Base-by-base conservation (phyloP, 2,329 filamentous ascomycete species). In the Cercospora citrullina region DNA sequence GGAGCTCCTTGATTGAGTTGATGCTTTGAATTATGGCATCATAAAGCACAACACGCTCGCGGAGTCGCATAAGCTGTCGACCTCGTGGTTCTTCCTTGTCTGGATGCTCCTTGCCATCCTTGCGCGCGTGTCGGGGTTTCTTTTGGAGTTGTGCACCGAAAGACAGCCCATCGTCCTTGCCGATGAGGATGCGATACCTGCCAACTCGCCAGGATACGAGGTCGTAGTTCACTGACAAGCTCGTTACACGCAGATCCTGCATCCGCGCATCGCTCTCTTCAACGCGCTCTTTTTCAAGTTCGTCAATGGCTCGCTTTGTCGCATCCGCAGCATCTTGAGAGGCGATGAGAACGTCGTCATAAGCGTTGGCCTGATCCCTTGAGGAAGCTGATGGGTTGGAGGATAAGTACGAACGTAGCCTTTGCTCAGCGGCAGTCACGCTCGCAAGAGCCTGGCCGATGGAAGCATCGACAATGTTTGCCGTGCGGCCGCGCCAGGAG, bases 171-270 rank as follows among this genome's bases (percentile, higher is more conserved):
- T 98, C 94, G 64, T 91, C 85, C 6, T 87, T 83, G n/a, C 94
- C 94, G 62, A 93, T 92, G 69, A 99, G 83, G 0, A 97, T 90
- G 64, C 95, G 87, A 79, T 99, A 98, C 59, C 95, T 90, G 28
- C 94, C 94, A 71, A 98, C 92, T 78, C 95, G 87, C 94, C 94
- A 98, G 76, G 92, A 94, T 66, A 99, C 91, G 80, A 97, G 88
- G 72, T 92, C 92, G 79, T 96, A 98, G 79, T 95, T 96, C 66
- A 98, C 92, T 1, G 94, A 93, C 0, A 96, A 96, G 69, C 91
- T 90, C 3, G 94, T 96, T 67, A 99, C 91, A 73, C 97, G 94
- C 57, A 99, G 83, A 74, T 93, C 90, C 80, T 99, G 95, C 89
- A 99, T 93, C 66, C 93, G 88, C 39, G 88, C 82, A 76, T 99